These are phyloP conservation scores for Nigrospora oryzae DNA, from an alignment of 2,329 filamentous ascomycete species.

Conservation along the genomic window DNA sequence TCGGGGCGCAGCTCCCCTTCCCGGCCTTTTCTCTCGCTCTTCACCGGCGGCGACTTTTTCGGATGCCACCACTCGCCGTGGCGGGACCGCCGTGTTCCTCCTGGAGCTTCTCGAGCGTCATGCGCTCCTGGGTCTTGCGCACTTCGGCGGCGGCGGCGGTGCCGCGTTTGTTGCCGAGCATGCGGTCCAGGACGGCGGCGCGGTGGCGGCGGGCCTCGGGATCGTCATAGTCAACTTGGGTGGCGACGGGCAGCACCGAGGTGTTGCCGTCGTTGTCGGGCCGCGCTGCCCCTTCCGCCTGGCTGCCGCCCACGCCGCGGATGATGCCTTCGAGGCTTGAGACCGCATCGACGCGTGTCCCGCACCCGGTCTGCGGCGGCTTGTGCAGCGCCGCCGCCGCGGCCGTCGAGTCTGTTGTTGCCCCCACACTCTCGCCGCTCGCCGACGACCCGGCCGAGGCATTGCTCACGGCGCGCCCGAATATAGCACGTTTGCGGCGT, in stretches of 20 bases:
- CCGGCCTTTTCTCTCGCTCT: neutral
- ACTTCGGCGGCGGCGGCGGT: neutral
- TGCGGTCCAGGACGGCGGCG: slow-evolving; percentile 13
- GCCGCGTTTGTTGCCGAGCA: slow-evolving; percentile 4
- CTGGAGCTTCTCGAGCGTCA: neutral
- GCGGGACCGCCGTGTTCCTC: neutral
- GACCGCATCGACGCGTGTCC: slow-evolving; percentile 7
- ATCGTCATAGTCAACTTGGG: slow-evolving; percentile 46
- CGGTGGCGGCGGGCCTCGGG: slow-evolving; percentile 33
- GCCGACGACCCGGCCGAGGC: slow-evolving; percentile 39
- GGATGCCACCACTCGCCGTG: neutral
- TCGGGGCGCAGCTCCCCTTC: neutral
- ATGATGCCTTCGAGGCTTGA: slow-evolving; percentile 9
- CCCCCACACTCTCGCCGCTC: slow-evolving; percentile 28
- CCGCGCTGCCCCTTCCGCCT: slow-evolving; percentile 1
- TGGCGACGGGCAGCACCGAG: slow-evolving; percentile 28
- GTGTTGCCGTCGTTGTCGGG: slow-evolving; percentile 5
- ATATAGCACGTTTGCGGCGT: slow-evolving; percentile 36
- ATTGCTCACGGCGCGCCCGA: slow-evolving; percentile 52
- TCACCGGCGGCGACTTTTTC: neutral
- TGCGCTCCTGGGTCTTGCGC: neutral
- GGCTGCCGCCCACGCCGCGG: slow-evolving; percentile 2
- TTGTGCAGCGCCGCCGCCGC: neutral
- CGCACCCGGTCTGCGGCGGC: slow-evolving; percentile 1
- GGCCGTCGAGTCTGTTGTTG: slow-evolving; percentile 6